A percentile compares a stretch with the other conserved stretches of the same genome.
These are phyloP conservation scores for Byssochlamys sp. DNA, from an alignment of 2,329 filamentous ascomycete genomes.

Conservation along the genomic window DNA sequence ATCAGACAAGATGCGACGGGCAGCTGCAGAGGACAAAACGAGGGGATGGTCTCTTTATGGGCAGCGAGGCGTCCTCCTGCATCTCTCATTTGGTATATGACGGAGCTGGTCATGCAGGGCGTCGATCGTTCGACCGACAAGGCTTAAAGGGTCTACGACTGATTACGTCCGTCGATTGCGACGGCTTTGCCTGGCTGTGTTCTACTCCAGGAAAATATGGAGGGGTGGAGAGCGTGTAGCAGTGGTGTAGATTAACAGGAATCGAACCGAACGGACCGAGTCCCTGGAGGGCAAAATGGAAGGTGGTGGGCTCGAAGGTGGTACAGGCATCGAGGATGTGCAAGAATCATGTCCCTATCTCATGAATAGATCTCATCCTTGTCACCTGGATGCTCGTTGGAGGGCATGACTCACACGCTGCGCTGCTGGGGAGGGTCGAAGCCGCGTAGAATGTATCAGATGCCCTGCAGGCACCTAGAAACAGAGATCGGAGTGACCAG, in stretches of 20 bases:
- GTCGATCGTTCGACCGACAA: conserved; percentile 33
- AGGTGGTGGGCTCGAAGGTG: conserved; percentile 10
- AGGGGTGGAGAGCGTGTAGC: conserved; percentile 6
- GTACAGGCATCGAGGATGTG: conserved; percentile 10
- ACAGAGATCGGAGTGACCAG: conserved; percentile 6
- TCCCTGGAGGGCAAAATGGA: conserved; percentile 10
- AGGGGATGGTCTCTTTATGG: conserved; percentile 27
- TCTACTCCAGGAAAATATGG: not conserved
- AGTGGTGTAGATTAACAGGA: conserved; percentile 9
- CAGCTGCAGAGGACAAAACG: conserved; percentile 11
- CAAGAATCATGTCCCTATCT: conserved; percentile 2
- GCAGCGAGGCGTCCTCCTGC: conserved; percentile 24
- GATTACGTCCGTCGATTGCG: conserved; percentile 17
- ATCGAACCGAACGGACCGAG: conserved; percentile 10
- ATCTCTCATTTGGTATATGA: conserved; percentile 38
- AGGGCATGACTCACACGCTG: conserved; percentile 9
- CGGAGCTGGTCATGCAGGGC: conserved; percentile 36
- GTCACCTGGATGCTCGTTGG: conserved; percentile 11
- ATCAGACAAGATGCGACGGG: conserved; percentile 9
- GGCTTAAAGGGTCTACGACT: conserved; percentile 22
- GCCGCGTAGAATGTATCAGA: conserved; percentile 11
- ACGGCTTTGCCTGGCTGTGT: conserved; percentile 1
- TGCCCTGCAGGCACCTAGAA: conserved; percentile 5
- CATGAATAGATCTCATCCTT: conserved; percentile 9
- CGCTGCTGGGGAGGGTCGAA: conserved; percentile 2